Evolutionary conservation across 208 protist genomes (phyloP).

Genomic region (Novymonas esmeraldas): DNA sequence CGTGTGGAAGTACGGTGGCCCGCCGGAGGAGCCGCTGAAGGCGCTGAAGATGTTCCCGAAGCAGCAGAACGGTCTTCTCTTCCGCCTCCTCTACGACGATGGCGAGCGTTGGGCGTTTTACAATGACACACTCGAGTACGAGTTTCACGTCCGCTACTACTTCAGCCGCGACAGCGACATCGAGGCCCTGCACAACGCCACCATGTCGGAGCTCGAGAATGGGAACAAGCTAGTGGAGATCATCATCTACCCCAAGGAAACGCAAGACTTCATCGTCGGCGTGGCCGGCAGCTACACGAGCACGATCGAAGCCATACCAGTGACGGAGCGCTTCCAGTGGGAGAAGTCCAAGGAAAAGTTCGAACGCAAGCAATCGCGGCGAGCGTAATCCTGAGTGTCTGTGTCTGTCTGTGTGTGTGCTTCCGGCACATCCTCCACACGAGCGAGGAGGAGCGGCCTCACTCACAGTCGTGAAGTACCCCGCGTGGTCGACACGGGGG

Average conservation of each 20-base stretch:
- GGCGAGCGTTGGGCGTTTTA: conserved; percentile 76
- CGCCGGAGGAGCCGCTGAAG: conserved; percentile 53
- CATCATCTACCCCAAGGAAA: conserved; percentile 78
- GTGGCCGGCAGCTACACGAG: conserved; percentile 73
- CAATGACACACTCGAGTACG: conserved; percentile 78
- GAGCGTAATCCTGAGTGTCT: conserved; percentile 23
- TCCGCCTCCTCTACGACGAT: conserved; percentile 64
- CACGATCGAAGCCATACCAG: conserved; percentile 62
- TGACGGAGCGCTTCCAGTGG: conserved; percentile 60
- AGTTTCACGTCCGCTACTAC: conserved; percentile 74
- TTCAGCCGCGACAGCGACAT: conserved; percentile 64
- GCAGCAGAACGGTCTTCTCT: conserved; percentile 69
- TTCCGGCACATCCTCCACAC: not conserved
- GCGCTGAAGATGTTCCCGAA: conserved; percentile 72
- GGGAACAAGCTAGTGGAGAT: conserved; percentile 64
- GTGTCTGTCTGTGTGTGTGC: not conserved
- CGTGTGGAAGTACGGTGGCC: conserved; percentile 68
- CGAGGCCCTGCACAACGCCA: conserved; percentile 57
- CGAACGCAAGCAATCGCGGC: conserved; percentile 22
- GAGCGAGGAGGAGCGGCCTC: not conserved
- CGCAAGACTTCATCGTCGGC: conserved; percentile 70
- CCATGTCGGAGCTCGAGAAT: conserved; percentile 59
- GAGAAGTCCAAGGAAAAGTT: conserved; percentile 55
- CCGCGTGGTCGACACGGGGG: too few relatives aligned
- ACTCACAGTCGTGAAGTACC: not conserved